These are phyloP conservation scores for Neofusicoccum parvum DNA, from an alignment of 2,329 filamentous ascomycete species.

Conservation along the genomic window DNA sequence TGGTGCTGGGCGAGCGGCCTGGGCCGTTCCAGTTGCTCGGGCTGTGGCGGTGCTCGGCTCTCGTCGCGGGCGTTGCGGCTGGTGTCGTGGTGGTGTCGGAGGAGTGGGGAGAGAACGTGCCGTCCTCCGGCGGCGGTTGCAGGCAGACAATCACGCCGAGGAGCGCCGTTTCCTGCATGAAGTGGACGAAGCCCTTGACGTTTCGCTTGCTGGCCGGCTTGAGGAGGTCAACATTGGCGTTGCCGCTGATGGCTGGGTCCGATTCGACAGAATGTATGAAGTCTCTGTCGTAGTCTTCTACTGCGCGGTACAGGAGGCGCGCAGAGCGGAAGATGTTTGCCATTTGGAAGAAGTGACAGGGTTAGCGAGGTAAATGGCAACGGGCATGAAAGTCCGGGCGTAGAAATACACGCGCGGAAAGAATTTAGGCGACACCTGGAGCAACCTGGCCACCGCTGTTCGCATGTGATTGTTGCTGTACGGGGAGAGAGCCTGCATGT, in stretches of 20 bases:
- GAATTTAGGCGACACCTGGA: too few relatives aligned
- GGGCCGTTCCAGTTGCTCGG: neutral
- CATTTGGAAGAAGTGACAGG: neutral
- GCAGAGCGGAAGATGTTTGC: neutral
- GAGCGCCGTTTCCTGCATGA: neutral
- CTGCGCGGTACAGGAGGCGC: slow-evolving; percentile 9
- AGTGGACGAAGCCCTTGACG: neutral
- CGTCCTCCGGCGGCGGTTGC: neutral
- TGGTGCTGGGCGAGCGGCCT: neutral
- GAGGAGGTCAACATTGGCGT: slow-evolving; percentile 1
- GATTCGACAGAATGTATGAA: slow-evolving; percentile 1
- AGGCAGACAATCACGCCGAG: slow-evolving; percentile 15
- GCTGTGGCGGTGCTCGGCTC: neutral
- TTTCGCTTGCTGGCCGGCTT: slow-evolving; percentile 1
- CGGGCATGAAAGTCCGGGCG: too few relatives aligned
- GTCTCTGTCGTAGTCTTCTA: slow-evolving; percentile 1
- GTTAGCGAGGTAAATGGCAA: too few relatives aligned
- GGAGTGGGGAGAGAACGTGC: too few relatives aligned
- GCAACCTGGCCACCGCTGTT: neutral
- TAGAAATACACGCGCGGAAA: too few relatives aligned
- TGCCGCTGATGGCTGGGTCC: neutral
- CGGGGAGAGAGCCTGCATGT: neutral
- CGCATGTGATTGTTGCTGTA: neutral
- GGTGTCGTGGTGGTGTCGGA: neutral
- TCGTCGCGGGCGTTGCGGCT: neutral